Percentiles rank a stretch among this genome's conserved stretches.
Conservation (phyloP, 129 eudicot species). For the Chrysanthemum makinoi region DNA sequence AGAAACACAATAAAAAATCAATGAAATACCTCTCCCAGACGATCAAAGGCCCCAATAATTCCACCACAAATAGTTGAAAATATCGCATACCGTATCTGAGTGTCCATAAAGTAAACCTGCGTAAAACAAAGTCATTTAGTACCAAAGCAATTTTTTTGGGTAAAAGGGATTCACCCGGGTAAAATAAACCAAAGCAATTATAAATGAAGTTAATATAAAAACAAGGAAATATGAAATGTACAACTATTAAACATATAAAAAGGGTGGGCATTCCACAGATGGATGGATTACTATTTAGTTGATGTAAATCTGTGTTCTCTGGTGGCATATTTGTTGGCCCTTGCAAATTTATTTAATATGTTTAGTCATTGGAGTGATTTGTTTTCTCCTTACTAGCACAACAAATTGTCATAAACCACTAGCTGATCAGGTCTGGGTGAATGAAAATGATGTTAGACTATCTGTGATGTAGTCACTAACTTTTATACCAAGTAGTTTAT, state of each 20-base stretch:
- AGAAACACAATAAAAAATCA: background rate
- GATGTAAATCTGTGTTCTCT: background rate
- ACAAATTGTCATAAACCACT: background rate
- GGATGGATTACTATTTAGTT: too few relatives aligned
- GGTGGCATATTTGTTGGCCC: background rate
- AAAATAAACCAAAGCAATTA: background rate
- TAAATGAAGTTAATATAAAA: too few relatives aligned
- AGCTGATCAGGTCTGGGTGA: background rate
- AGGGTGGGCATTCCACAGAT: too few relatives aligned
- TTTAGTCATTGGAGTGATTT: background rate
- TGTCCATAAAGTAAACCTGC: constrained; percentile 96
- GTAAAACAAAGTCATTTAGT: constrained; percentile 22
- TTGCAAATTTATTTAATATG: too few relatives aligned
- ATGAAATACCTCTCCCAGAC: constrained; percentile 83
- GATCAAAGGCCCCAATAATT: constrained; percentile 90
- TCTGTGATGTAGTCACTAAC: background rate
- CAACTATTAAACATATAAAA: too few relatives aligned
- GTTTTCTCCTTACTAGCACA: background rate
- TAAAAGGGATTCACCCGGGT: too few relatives aligned
- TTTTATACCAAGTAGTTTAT: too few relatives aligned
- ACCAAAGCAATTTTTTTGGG: background rate
- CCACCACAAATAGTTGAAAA: constrained; percentile 93
- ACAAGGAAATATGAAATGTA: too few relatives aligned
- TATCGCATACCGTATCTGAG: constrained; percentile 91
- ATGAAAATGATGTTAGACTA: background rate